Conservation (phyloP, 805 yeast species). For the Sugiyamaella valdiviana region DNA sequence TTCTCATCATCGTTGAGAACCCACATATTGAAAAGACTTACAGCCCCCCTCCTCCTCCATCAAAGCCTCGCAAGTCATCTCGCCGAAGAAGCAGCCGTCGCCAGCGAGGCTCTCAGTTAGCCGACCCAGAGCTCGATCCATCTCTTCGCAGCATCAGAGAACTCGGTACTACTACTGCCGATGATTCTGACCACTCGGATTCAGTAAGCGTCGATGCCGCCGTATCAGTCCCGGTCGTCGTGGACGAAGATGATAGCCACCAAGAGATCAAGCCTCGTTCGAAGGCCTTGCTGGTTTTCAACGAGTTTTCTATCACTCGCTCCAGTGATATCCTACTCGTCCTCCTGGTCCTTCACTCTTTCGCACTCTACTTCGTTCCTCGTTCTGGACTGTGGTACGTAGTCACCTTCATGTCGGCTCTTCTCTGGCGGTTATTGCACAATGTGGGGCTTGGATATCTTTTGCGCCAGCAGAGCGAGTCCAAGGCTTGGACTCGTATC, state of each 20-base stretch:
- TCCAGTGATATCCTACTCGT: conserved; percentile 50
- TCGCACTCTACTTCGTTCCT: conserved; percentile 31
- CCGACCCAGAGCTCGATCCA: background rate
- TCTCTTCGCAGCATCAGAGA: background rate
- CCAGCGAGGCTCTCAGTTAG: background rate
- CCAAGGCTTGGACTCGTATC: conserved; percentile 57
- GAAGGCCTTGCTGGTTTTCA: conserved; percentile 47
- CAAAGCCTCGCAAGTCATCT: conserved; percentile 13
- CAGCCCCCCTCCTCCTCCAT: conserved; percentile 25
- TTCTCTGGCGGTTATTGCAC: conserved; percentile 45
- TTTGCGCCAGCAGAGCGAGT: conserved; percentile 52
- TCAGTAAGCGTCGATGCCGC: background rate
- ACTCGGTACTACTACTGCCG: background rate
- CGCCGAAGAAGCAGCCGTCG: conserved; percentile 11
- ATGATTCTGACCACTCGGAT: conserved; percentile 1
- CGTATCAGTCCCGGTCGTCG: background rate
- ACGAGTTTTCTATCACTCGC: conserved; percentile 58
- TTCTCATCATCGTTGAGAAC: conserved; percentile 67
- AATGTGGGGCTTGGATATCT: conserved; percentile 46
- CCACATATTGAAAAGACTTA: conserved; percentile 81
- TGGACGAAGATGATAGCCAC: background rate
- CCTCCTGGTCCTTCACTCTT: conserved; percentile 40
- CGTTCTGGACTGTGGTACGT: conserved; percentile 29
- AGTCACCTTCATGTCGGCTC: conserved; percentile 37
- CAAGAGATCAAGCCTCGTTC: conserved; percentile 7